A percentile compares a stretch with the other conserved stretches of the same genome.
Conservation (phyloP, 2,329 filamentous ascomycete species). For the Fusarium mexicanum region DNA sequence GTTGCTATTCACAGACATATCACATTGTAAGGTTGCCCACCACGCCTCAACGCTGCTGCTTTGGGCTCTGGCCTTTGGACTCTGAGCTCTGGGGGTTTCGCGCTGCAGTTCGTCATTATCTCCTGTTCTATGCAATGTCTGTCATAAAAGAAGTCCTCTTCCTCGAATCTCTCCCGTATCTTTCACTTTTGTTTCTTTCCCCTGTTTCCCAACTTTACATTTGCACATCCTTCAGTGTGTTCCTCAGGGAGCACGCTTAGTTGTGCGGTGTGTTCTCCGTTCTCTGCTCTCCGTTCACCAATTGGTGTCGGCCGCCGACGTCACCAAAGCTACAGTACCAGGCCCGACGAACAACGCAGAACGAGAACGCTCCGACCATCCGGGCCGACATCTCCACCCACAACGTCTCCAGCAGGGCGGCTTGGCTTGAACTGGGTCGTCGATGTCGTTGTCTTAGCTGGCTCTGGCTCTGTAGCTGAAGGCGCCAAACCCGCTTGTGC, state of each 20-base stretch:
- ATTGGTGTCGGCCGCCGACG: constrained; percentile 41
- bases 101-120: constrained; percentile 9
- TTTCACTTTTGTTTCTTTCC: neutral
- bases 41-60: neutral
- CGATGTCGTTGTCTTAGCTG: constrained; percentile 28
- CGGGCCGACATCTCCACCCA: constrained; percentile 45
- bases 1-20: constrained; percentile 20
- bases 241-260: constrained; percentile 29
- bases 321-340: constrained; percentile 40
- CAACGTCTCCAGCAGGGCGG: constrained; percentile 41
- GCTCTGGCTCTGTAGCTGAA: constrained; percentile 43
- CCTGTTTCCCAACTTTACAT: constrained; percentile 3
- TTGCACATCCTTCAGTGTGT: constrained; percentile 16
- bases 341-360: constrained; percentile 35
- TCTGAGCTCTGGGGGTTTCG: neutral
- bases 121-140: constrained; percentile 16
- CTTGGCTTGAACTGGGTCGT: constrained; percentile 42
- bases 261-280: constrained; percentile 29
- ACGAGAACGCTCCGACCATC: constrained; percentile 43
- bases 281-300: constrained; percentile 7
- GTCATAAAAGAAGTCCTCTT: constrained; percentile 28
- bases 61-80: neutral
- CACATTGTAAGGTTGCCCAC: constrained; percentile 19
- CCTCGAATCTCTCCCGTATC: neutral
- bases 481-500: constrained; percentile 47